Evolutionary conservation across 1,284 basidiomycete genomes (phyloP), one percentile per base, ranked within the genome.

Genomic region (Ceratobasidium sp.): DNA sequence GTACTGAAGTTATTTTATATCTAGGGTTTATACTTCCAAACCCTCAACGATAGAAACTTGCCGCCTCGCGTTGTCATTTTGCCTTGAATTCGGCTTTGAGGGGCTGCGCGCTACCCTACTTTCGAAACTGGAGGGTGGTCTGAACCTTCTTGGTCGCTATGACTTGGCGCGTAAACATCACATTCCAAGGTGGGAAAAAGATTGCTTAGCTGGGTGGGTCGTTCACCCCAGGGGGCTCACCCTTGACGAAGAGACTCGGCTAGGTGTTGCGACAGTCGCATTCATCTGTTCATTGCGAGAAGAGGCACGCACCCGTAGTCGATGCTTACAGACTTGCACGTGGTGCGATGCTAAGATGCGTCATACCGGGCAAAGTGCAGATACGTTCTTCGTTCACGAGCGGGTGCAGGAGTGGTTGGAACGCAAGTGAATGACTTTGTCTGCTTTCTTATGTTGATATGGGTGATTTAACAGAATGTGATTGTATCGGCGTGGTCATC

Each of bases 251-350:
- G 61, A 41, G 0, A 39, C 41, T 19, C 3, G 43, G 5, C 22
- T 63, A 8, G 61, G 61, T 2, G 19, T 63, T 22, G 61, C 46
- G 8, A 11, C 61, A 8, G 61, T 63, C 9, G 24, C 48, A 16
- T 63, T 63, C 41, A 63, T 63, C 14, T 63, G 41, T 29, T 24
- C 37, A 8, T 24, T 63, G 22, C 61, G 61, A 16, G 61, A 63
- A 29, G 61, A 63, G 9, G 39, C 39, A 3, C 41, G 37, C 27
- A 48, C 61, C 1, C 61, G 61, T 48, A 48, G 9, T 24, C 27
- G 4, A 14, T 63, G 61, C 43, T 13, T 29, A 27, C 61, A 63
- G 46, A 48, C 41, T 13, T 63, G 61, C 29, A 16, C 27, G 0
- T 22, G 22, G 41, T 63, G 61, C 24, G 61, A 63, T 24, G 8